Base-by-base conservation (phyloP, 208 protist species). In the Tritrichomonas musculus region DNA sequence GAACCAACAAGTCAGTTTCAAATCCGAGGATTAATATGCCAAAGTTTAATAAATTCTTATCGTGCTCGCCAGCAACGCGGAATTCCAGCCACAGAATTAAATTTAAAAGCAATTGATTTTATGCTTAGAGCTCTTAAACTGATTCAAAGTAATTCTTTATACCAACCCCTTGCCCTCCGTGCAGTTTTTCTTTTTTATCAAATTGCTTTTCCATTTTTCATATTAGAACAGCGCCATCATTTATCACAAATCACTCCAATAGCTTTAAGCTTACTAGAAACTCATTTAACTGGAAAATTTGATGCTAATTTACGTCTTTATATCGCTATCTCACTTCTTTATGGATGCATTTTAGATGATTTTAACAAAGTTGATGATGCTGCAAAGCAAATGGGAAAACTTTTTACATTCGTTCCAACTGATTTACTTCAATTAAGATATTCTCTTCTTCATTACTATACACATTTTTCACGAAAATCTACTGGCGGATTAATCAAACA, bases 1-100 rank as follows among this genome's bases (percentile, higher is more conserved):
- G 77, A 88, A 88, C 77, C 77, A 55, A 33, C 57, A 53, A 88
- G 57, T 88, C 77, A 88, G 57, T 88, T 53, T 88, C 77, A 88
- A 60, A 50, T 88, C 33, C 33, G 77, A 53, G 44, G 47, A 27
- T 88, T 88, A 57, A 88, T 88, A 44, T 44, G 44, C n/a, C 77
- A 88, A 88, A 20, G 47, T 39, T 57, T 88, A 57, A 57, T 88
- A 17, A 57, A 36, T 30, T 53, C 9, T 47, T 57, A 53, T 39
- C 44, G 77, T 57, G 41, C 41, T 39, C 17, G 44, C 20, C 41
- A 25, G 57, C 41, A 57, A 49, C 41, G 77, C 39, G 77, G 77
- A 1, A 39, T 88, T 47, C 44, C 44, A 50, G 77, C 77, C 5
- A 88, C 41, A 39, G 77, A 88, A 30, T 57, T 53, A 20, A 88